These are phyloP conservation scores for Trichoderma orchidacearum DNA, from an alignment of 495 filamentous ascomycete genomes.

Conservation along the genomic window DNA sequence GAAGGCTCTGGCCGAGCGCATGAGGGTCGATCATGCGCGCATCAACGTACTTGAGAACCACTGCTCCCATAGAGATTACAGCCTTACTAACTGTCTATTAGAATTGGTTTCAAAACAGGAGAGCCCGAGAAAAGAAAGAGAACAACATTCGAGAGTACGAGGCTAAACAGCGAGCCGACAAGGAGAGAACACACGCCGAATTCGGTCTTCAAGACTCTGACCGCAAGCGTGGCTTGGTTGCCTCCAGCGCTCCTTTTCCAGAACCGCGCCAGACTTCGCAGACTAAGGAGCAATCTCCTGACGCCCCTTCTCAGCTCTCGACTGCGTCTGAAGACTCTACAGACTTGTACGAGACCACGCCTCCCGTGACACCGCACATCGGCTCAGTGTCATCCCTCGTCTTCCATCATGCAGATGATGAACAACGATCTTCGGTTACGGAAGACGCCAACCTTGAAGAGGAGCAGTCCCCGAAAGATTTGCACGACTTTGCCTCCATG, in stretches of 20 bases:
- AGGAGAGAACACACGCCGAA: constrained; percentile 34
- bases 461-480: not conserved
- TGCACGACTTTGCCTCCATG: not conserved
- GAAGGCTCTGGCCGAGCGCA: constrained; percentile 56
- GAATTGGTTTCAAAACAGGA: constrained; percentile 90
- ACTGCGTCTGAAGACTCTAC: not conserved
- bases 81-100: constrained; percentile 15
- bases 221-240: constrained; percentile 12
- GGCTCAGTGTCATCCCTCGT: not conserved
- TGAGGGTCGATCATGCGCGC: constrained; percentile 57
- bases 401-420: not conserved
- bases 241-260: not conserved
- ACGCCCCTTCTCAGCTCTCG: not conserved
- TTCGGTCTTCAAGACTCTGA: constrained; percentile 22
- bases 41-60: constrained; percentile 52
- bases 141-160: constrained; percentile 55
- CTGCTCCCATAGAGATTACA: not conserved
- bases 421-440: not conserved
- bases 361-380: not conserved
- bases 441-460: not conserved
- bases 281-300: not conserved
- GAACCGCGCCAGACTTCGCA: not conserved
- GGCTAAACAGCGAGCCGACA: constrained; percentile 30
- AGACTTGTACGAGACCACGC: not conserved
- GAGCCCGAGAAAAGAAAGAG: constrained; percentile 71